phyloP scores from a whole-genome alignment of 2,329 filamentous ascomycete genomes.

The Epicoccum nigrum region DNA sequence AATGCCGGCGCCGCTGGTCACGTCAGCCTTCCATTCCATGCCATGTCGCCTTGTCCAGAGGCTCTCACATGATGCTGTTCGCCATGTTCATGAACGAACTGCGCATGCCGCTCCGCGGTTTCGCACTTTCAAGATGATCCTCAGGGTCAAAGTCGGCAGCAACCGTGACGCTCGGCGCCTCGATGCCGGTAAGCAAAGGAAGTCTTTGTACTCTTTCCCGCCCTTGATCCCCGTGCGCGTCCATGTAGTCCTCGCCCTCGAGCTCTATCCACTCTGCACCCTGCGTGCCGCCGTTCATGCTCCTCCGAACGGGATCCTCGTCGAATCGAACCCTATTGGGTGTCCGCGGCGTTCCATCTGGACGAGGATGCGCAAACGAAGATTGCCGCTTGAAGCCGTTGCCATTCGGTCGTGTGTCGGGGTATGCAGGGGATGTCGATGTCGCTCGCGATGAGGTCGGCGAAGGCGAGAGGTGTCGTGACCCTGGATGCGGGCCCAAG shows the following conservation, averaged over 20 bases:
- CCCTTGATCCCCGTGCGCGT: slow-evolving; percentile 46
- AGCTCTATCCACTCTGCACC: slow-evolving; percentile 55
- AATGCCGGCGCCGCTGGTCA: slow-evolving; percentile 64
- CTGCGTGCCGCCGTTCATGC: slow-evolving; percentile 41
- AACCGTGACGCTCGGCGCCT: slow-evolving; percentile 78
- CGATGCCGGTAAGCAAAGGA: slow-evolving; percentile 80
- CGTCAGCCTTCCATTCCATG: slow-evolving; percentile 19
- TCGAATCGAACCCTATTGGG: slow-evolving; percentile 78
- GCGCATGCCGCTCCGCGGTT: slow-evolving; percentile 83
- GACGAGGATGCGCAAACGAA: slow-evolving; percentile 55
- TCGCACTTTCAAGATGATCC: slow-evolving; percentile 64
- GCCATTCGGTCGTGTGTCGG: slow-evolving; percentile 34
- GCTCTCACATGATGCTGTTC: slow-evolving; percentile 82
- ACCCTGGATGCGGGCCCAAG: slow-evolving; percentile 21
- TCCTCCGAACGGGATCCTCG: slow-evolving; percentile 39
- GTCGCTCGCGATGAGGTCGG: slow-evolving; percentile 36
- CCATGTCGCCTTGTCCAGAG: fast-evolving
- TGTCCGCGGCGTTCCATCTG: slow-evolving; percentile 64
- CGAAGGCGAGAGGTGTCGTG: slow-evolving; percentile 35
- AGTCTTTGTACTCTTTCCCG: slow-evolving; percentile 58
- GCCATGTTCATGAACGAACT: slow-evolving; percentile 99
- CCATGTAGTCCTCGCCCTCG: slow-evolving; percentile 67
- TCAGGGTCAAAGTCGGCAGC: slow-evolving; percentile 65
- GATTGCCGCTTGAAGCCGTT: slow-evolving; percentile 44
- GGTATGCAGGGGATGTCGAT: slow-evolving; percentile 38